Base-by-base conservation (phyloP, 352 stramenopile genomes). In the Phytophthora palmivora region DNA sequence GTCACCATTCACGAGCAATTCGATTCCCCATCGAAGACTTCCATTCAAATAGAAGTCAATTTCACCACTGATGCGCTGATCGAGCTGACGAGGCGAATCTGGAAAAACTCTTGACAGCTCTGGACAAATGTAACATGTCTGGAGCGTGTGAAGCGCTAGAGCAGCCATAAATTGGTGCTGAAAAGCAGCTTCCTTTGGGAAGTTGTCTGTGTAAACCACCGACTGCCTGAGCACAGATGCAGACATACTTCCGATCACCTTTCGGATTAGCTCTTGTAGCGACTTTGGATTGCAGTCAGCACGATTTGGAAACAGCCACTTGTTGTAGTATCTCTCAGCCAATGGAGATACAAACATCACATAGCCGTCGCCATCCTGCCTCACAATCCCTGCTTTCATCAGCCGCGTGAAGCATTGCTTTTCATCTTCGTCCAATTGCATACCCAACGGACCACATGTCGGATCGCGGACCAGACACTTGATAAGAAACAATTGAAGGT, bases 101-200 rank as follows among this genome's bases (percentile, higher is more conserved):
- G 37, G 50, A 11, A 60, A 51, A 1, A 45, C 39, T 0, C 10
- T 30, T 48, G 43, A 46, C 11, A 67, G 34, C 30, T 63, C 53
- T 5, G 46, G 52, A 15, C 52, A 70, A 48, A 70, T 59, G 1
- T 1, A 45, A 6, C 22, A 59, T 4, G 10, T 51, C 24, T 1
- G 19, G 9, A 19, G 8, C 6, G 45, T 58, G 21, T 55, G 19
- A 4, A 50, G n/a, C 16, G 37, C 52, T 30, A 69, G 30, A 24
- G 10, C 37, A 7, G 16, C 19, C 60, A 58, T 57, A 37, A 72
- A 58, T 5, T 58, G 53, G 43, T 55, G 45, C 48, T 61, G 62
- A 37, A 67, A 62, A 30, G 37, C 46, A 26, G 47, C 26, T 61
- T 61, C 54, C 19, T 57, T 57, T 3, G 48, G 54, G 26, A 70